Evolutionary conservation across 1,284 basidiomycete species (phyloP), one percentile per base, ranked within the genome.

Genomic region (Cryptococcus sp.): DNA sequence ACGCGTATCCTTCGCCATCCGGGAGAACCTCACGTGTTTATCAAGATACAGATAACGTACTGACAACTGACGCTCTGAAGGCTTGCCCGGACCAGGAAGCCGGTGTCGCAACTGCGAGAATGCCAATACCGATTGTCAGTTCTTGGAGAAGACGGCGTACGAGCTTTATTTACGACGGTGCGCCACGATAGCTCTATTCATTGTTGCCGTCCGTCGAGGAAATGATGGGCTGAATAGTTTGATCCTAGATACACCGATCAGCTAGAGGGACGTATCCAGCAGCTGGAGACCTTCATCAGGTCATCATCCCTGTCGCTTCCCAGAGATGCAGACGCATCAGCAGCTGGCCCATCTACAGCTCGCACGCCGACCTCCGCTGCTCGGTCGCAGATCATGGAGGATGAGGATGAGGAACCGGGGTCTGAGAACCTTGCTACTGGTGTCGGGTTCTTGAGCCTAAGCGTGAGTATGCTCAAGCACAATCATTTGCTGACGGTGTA

Each of bases 21-120:
- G 7, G n/a, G 18, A 13, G 13, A 33, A 13, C 11, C 28, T 38
- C 23, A 46, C 44, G 36, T 21, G 15, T 11, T 28, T 21, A 16
- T 23, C 9, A 5, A n/a, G 28, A 9, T 9, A 33, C 5, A 33
- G 28, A 9, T 9, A 33, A 5, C 5, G 28, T 33, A 9, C 28
- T 33, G 28, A 33, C 28, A 9, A 4, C 28, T 33, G 4, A 5
- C 5, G 9, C 9, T 33, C 28, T n/a, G n/a, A n/a, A 55, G 54
- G 54, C 36, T 35, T 55, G 18, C 54, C 54, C 18, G 54, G 54
- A 3, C 20, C 43, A 18, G 54, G 42, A 15, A 55, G 54, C 40
- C 38, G 49, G n/a, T 55, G 54, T 51, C n/a, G 54, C 20, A 55
- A 50, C 40, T 55, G 54, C 46, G 39, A 50, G 15, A 38, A 49